Evolutionary conservation across 768 basidiomycete species (phyloP).

Genomic region (Russula sp.): DNA sequence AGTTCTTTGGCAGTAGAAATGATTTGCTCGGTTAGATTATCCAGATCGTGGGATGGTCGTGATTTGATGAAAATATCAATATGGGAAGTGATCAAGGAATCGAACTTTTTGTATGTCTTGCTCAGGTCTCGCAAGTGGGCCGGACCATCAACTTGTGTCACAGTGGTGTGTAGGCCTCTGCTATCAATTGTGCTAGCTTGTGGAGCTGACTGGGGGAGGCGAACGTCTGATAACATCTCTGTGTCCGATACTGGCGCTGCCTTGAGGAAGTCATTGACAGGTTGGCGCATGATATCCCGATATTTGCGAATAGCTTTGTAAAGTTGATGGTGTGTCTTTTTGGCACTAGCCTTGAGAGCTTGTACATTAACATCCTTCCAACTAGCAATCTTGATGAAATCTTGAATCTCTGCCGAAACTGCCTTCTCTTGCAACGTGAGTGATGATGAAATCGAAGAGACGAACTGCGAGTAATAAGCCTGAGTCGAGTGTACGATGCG

Average conservation of each 20-base stretch:
- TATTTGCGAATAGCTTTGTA: constrained; percentile 90
- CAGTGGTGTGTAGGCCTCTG: background rate
- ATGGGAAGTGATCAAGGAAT: constrained; percentile 34
- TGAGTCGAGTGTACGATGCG: constrained; percentile 55
- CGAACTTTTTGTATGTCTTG: constrained; percentile 46
- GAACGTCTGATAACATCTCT: background rate
- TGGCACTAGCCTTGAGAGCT: constrained; percentile 86
- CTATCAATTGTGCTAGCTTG: background rate
- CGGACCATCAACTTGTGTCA: constrained; percentile 14
- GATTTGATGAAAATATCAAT: constrained; percentile 39
- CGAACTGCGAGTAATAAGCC: constrained; percentile 58
- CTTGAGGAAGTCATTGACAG: constrained; percentile 39
- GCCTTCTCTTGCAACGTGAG: constrained; percentile 47
- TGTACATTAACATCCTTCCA: constrained; percentile 98
- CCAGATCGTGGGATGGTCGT: constrained; percentile 37
- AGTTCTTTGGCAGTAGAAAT: constrained; percentile 56
- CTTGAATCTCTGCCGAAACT: constrained; percentile 75
- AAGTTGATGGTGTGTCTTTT: constrained; percentile 82
- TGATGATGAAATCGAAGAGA: constrained; percentile 36
- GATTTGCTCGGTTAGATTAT: constrained; percentile 54
- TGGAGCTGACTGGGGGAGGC: background rate
- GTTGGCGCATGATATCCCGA: constrained; percentile 78
- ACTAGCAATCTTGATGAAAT: constrained; percentile 90
- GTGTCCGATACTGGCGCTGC: background rate
- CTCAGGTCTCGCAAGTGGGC: constrained; percentile 42